phyloP scores from a whole-genome alignment of 163 green algal genomes.

The Dunaliella salina region DNA sequence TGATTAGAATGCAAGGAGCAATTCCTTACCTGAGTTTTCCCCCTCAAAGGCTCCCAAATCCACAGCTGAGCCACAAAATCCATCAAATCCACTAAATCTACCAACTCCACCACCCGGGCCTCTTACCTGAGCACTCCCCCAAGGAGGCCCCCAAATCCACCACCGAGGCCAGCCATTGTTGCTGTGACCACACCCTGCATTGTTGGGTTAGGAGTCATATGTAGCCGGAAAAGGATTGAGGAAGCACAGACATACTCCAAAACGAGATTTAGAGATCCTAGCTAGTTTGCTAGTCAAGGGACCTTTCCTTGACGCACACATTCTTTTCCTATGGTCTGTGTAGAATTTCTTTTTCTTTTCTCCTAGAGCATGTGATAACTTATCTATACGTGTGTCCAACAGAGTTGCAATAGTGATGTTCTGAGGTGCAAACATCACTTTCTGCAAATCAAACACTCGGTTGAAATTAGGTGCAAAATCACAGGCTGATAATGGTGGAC shows the following conservation, averaged over 20 bases:
- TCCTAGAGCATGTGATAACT: too few species aligned
- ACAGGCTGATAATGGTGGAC: not conserved
- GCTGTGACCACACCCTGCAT: constrained; percentile 3
- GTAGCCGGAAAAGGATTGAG: not conserved
- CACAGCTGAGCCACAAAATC: too few species aligned
- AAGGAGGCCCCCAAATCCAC: not conserved
- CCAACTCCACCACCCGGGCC: not conserved
- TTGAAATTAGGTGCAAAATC: not conserved
- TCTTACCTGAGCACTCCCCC: not conserved
- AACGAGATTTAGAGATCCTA: not conserved
- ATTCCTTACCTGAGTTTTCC: not conserved
- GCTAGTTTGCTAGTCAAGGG: not conserved
- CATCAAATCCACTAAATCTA: not conserved
- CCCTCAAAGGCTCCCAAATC: not conserved
- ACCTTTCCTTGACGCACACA: not conserved
- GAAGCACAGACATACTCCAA: not conserved
- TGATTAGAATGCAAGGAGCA: not conserved
- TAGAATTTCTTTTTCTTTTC: too few species aligned
- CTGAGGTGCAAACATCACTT: not conserved
- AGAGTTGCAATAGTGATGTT: not conserved
- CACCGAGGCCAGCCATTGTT: not conserved
- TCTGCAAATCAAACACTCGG: not conserved
- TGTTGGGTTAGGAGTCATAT: not conserved
- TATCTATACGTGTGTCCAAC: too few species aligned
- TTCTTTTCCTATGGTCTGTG: not conserved